A percentile compares a stretch with the other conserved stretches of the same genome.
phyloP scores from a whole-genome alignment of 441 rosid species.

The Gossypium davidsonii region DNA sequence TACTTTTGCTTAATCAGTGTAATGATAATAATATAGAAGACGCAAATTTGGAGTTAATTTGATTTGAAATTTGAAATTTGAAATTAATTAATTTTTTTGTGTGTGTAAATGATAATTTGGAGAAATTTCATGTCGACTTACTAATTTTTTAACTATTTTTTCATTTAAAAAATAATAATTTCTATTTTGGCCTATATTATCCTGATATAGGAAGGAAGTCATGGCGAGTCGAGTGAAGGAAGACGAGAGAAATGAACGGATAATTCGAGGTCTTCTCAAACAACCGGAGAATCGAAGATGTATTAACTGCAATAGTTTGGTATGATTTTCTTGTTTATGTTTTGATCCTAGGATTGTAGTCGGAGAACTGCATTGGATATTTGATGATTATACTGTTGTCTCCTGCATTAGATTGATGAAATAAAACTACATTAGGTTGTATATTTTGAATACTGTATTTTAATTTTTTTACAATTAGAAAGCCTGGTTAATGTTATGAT shows the following conservation, averaged over 20 bases:
- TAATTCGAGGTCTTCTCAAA: constrained; percentile 82
- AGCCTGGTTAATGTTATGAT: not conserved
- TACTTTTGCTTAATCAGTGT: not conserved
- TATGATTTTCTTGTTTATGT: constrained; percentile 25
- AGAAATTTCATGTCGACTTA: not conserved
- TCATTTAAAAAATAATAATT: not conserved
- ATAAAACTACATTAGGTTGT: not conserved
- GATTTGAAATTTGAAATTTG: not conserved
- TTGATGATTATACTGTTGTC: not conserved
- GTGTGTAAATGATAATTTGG: constrained; percentile 2
- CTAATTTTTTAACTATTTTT: not conserved
- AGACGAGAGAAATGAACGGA: constrained; percentile 78
- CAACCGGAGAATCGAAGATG: constrained; percentile 80
- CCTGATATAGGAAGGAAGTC: constrained; percentile 14
- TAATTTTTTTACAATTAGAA: not conserved
- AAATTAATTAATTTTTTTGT: not conserved
- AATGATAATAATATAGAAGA: not conserved
- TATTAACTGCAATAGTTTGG: constrained; percentile 89
- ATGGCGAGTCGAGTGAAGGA: constrained; percentile 87
- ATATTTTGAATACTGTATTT: not conserved
- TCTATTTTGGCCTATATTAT: not conserved
- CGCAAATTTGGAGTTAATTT: not conserved
- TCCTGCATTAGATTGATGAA: not conserved
- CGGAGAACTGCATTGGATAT: not conserved
- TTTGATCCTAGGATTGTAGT: not conserved